Conservation (phyloP, 257 asterid species). For the Nicotiana attenuata region DNA sequence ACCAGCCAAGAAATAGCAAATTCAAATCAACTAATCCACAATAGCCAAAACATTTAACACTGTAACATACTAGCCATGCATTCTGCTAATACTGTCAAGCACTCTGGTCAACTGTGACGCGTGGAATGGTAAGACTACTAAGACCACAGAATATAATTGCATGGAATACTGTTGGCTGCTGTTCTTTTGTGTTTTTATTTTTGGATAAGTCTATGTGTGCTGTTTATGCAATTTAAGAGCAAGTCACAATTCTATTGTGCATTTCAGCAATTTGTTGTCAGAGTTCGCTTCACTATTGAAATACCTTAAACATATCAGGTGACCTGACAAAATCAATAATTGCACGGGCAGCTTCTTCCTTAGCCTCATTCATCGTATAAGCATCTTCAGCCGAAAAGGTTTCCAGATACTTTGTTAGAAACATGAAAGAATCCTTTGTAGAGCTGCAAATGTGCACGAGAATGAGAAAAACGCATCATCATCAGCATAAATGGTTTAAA, state of each 20-base stretch:
- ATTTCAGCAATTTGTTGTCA: not conserved
- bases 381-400: conserved; percentile 80
- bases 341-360: conserved; percentile 80
- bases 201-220: not conserved
- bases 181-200: not conserved
- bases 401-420: conserved; percentile 76
- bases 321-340: conserved; percentile 75
- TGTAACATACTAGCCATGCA: not conserved
- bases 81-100: not conserved
- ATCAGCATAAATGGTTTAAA: not conserved
- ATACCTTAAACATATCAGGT: conserved; percentile 88
- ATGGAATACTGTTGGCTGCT: not conserved
- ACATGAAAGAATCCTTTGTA: conserved; percentile 69
- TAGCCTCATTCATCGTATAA: conserved; percentile 55
- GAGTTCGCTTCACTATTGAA: not conserved
- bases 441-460: conserved; percentile 43
- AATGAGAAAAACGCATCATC: not conserved
- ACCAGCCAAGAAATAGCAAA: not conserved
- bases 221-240: not conserved
- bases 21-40: not conserved
- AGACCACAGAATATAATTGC: not conserved
- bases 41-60: not conserved
- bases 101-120: not conserved
- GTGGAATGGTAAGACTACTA: not conserved
- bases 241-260: not conserved